These are phyloP conservation scores for Fraxinus pennsylvanica DNA, from an alignment of 257 asterid species.

Conservation along the genomic window DNA sequence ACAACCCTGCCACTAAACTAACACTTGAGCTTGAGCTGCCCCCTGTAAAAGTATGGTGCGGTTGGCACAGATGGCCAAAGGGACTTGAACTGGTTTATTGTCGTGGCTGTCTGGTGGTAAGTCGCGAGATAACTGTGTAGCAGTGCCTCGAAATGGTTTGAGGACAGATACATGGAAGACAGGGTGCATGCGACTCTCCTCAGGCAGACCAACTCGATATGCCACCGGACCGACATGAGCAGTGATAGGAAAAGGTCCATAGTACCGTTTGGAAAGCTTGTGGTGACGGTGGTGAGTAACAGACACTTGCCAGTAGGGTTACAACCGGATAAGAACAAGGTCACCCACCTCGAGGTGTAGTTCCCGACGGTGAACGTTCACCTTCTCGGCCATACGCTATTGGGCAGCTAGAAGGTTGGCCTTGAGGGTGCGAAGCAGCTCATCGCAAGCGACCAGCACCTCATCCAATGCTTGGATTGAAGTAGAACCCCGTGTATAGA, in stretches of 20 bases:
- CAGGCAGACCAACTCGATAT: neutral
- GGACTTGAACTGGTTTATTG: neutral
- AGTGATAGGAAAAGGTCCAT: neutral
- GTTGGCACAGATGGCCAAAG: neutral
- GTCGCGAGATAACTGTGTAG: neutral
- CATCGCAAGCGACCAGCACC: neutral
- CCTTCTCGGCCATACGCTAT: neutral
- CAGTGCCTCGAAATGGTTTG: neutral
- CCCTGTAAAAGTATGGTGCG: neutral
- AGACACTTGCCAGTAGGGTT: neutral
- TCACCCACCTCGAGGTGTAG: neutral
- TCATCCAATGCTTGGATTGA: neutral
- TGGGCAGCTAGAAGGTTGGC: neutral
- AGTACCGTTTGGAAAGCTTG: neutral
- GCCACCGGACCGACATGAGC: neutral
- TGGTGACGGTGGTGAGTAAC: too few relatives aligned
- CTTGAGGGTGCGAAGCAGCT: neutral
- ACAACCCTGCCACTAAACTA: neutral
- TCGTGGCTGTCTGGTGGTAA: neutral
- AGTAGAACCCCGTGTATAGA: too few relatives aligned
- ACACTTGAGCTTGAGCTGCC: neutral
- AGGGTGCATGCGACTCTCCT: neutral
- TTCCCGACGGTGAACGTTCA: neutral
- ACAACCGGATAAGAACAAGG: neutral
- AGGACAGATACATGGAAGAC: conserved; percentile 3